These are phyloP conservation scores for Irpex rosettiformis DNA, from an alignment of 1,284 basidiomycete genomes.

Conservation along the genomic window DNA sequence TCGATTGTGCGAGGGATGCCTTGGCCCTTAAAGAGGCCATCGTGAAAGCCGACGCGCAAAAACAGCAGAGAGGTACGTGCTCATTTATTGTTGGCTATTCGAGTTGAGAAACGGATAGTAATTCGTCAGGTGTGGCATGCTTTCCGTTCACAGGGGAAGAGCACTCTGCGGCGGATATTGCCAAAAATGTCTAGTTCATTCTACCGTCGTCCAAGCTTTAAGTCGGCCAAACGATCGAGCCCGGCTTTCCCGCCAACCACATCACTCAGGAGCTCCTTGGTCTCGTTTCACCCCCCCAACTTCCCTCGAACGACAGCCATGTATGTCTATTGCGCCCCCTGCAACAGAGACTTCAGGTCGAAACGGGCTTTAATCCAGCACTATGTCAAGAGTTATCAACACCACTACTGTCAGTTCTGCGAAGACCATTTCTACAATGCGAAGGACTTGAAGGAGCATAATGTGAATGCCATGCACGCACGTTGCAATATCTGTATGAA, in stretches of 20 bases:
- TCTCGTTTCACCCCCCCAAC: not conserved
- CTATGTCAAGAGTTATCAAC: not conserved
- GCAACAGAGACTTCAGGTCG: not conserved
- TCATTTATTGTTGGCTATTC: too few species aligned
- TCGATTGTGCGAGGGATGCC: too few species aligned
- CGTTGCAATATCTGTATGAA: conserved; percentile 9
- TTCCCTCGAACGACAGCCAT: not conserved
- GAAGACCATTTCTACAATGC: conserved; percentile 19
- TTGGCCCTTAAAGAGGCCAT: too few species aligned
- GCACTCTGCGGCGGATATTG: too few species aligned
- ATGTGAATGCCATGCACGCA: conserved; percentile 14
- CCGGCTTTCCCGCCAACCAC: not conserved
- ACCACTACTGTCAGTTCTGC: conserved; percentile 22
- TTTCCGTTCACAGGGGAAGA: too few species aligned
- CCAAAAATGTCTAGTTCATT: not conserved
- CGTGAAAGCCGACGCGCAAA: too few species aligned
- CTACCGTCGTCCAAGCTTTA: too few species aligned
- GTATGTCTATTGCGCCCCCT: not conserved
- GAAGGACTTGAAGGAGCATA: conserved; percentile 18
- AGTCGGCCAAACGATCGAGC: not conserved
- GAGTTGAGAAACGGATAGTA: too few species aligned
- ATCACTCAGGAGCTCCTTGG: not conserved
- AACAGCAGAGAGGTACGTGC: too few species aligned
- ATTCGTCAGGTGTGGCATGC: too few species aligned
- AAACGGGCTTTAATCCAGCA: not conserved